These are phyloP conservation scores for Pseudogymnoascus sp. DNA, from an alignment of 2,329 filamentous ascomycete species.

Conservation along the genomic window DNA sequence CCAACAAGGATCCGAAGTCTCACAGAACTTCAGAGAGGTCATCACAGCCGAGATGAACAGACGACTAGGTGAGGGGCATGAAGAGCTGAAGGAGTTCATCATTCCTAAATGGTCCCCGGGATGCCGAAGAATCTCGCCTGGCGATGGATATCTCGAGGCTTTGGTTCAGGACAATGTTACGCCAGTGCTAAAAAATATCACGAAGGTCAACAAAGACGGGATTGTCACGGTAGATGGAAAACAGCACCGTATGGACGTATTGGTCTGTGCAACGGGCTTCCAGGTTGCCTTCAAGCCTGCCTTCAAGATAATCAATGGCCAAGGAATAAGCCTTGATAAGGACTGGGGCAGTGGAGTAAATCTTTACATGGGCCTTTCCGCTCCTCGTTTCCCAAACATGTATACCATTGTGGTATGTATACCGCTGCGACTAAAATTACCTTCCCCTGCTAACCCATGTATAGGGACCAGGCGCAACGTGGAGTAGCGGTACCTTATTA, in stretches of 20 bases:
- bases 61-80: slow-evolving; percentile 33
- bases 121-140: slow-evolving; percentile 71
- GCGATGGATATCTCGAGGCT: slow-evolving; percentile 45
- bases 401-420: slow-evolving; percentile 20
- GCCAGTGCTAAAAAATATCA: slow-evolving; percentile 34
- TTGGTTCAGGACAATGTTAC: slow-evolving; percentile 15
- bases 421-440: background rate
- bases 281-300: slow-evolving; percentile 23
- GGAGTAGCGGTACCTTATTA: slow-evolving; percentile 36
- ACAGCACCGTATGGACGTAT: slow-evolving; percentile 22
- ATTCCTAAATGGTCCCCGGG: background rate
- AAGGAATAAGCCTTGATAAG: slow-evolving; percentile 15
- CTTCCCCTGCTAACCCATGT: background rate
- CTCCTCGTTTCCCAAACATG: slow-evolving; percentile 18
- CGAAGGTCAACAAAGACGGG: background rate
- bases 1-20: slow-evolving; percentile 33
- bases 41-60: slow-evolving; percentile 37
- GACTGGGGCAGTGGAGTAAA: slow-evolving; percentile 16
- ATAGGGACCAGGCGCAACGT: slow-evolving; percentile 35
- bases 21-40: slow-evolving; percentile 31
- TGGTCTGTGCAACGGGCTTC: slow-evolving; percentile 30
- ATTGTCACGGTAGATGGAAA: background rate
- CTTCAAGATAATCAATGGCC: slow-evolving; percentile 19
- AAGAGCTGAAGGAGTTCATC: slow-evolving; percentile 24
- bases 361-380: slow-evolving; percentile 20